Base-by-base conservation (phyloP, 139 green algal species). In the Chara braunii region DNA sequence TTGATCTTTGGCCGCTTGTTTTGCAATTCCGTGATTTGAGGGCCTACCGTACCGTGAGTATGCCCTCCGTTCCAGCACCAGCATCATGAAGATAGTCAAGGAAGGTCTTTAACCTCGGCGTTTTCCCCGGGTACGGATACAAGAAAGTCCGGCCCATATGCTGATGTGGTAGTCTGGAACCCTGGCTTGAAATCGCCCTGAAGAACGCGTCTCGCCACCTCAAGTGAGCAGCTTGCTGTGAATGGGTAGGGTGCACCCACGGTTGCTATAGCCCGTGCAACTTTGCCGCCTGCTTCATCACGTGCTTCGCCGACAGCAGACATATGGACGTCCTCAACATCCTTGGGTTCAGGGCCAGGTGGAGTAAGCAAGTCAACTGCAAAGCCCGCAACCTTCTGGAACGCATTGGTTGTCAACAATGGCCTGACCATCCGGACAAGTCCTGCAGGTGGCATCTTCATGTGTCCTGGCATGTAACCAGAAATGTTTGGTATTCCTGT, bases 401-500 rank as follows among this genome's bases (percentile, higher is more conserved):
- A n/a, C n/a, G n/a, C n/a, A n/a, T n/a, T n/a, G n/a, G n/a, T n/a
- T n/a, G n/a, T n/a, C n/a, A n/a, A n/a, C n/a, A n/a, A n/a, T n/a
- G n/a, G n/a, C n/a, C n/a, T n/a, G n/a, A n/a, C n/a, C n/a, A n/a
- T n/a, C n/a, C n/a, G n/a, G n/a, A n/a, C n/a, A n/a, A n/a, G n/a
- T n/a, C n/a, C n/a, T n/a, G n/a, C n/a, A n/a, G n/a, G n/a, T n/a
- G n/a, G n/a, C n/a, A n/a, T n/a, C n/a, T n/a, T n/a, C n/a, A n/a
- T n/a, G n/a, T n/a, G n/a, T n/a, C 60, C 60, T 66, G 60, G 60
- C 8, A 69, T 6, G 60, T 68, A 69, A 4, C 33, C n/a, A 7
- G 54, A 60, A 42, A 74, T 74, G 64, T 74, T 74, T 23, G 64
- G 64, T 5, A 74, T 74, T 54, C 12, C 24, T 37, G 64, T 74